Evolutionary conservation across 2,329 filamentous ascomycete species (phyloP).

Genomic region (Claviceps monticola): DNA sequence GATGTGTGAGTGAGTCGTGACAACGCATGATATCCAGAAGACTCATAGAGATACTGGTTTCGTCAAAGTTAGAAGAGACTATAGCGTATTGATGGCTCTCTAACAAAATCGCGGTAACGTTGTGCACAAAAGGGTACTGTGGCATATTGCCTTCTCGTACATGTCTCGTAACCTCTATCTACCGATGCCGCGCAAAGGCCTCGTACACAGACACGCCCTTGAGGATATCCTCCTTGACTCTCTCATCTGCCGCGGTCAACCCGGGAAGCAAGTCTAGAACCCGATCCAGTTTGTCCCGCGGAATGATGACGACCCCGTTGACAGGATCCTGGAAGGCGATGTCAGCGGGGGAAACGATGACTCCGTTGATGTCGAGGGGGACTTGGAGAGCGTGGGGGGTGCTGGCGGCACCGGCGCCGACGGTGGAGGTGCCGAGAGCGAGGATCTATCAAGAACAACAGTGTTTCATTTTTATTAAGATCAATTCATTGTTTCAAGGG

Average conservation of each 20-base stretch:
- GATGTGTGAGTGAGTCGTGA: too few species aligned
- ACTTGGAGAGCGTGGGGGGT: conserved; percentile 40
- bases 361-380: conserved; percentile 28
- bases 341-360: conserved; percentile 40
- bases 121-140: too few species aligned
- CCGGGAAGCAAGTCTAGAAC: conserved; percentile 47
- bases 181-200: conserved; percentile 47
- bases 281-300: conserved; percentile 41
- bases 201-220: conserved; percentile 48
- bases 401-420: conserved; percentile 42
- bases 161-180: background rate
- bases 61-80: too few species aligned
- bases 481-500: too few species aligned
- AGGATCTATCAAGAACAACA: conserved; percentile 29
- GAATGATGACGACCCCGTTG: conserved; percentile 60
- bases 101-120: too few species aligned
- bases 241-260: conserved; percentile 37
- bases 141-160: background rate
- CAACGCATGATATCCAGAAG: too few species aligned
- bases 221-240: conserved; percentile 51
- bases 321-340: conserved; percentile 54
- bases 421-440: conserved; percentile 40
- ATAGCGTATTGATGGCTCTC: too few species aligned
- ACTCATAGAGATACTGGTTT: too few species aligned
- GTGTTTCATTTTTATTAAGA: too few species aligned